These are phyloP conservation scores for Aspergillus nidulans DNA, from an alignment of 495 filamentous ascomycete genomes.

Conservation along the genomic window DNA sequence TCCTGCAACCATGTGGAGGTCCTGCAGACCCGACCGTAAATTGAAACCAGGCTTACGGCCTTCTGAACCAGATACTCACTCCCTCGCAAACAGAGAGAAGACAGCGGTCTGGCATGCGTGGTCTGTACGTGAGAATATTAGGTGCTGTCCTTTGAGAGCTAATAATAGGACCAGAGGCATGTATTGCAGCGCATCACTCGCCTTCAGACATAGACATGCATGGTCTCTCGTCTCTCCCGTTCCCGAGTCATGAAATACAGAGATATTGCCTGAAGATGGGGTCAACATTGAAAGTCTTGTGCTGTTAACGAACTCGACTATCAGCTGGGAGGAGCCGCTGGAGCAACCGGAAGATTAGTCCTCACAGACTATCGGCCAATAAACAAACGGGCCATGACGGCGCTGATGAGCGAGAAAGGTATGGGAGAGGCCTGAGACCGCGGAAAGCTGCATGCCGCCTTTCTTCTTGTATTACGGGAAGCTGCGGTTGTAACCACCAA, in stretches of 20 bases:
- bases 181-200: conserved; percentile 9
- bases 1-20: conserved; percentile 48
- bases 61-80: conserved; percentile 13
- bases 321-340: conserved; percentile 16
- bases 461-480: conserved; percentile 30
- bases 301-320: conserved; percentile 16
- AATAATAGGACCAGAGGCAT: conserved; percentile 1
- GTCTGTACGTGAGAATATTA: background rate
- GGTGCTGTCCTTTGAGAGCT: background rate
- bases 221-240: background rate
- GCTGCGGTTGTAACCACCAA: conserved; percentile 26
- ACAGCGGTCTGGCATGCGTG: conserved; percentile 18
- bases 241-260: conserved; percentile 8
- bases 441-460: conserved; percentile 36
- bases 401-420: conserved; percentile 22
- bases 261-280: background rate
- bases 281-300: conserved; percentile 11
- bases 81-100: conserved; percentile 32
- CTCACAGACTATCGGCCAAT: conserved; percentile 14
- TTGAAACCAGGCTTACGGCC: conserved; percentile 4
- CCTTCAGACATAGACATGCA: background rate
- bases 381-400: conserved; percentile 8
- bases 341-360: conserved; percentile 25
- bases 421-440: conserved; percentile 35
- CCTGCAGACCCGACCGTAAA: conserved; percentile 45